Base-by-base conservation (phyloP, 2,329 filamentous ascomycete species). In the Neonectria punicea region DNA sequence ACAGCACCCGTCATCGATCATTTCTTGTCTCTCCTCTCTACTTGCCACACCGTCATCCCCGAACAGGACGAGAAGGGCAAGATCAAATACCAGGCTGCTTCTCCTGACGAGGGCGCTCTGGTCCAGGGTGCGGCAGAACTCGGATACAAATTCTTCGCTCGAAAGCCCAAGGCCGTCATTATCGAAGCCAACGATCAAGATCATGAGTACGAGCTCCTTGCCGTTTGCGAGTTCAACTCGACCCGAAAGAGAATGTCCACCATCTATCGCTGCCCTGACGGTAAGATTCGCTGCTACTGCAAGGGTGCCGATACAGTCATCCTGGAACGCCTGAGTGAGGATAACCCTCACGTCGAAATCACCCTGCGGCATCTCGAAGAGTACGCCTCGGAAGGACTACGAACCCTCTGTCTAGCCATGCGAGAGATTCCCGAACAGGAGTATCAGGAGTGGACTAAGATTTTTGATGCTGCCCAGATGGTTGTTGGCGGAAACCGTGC, bases 211-310 rank as follows among this genome's bases (percentile, higher is more conserved):
- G 93, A 98, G 78, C 85, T 99, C 43, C 83, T 99, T 63, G 95
- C 95, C 2, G 94, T 99, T n/a, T 98, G 95, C 78, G 96, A 99
- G 79, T 99, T 99, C 85, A 99, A 99, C 81, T 98, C 96, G 1
- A 82, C 80, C 20, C 87, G 96, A 74, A 99, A 99, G 83, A 87
- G 96, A 70, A 99, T 99, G 96, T 98, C 96, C 8, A 93, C 95
- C 22, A 97, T 99, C 71, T 98, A 97, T 83, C 90, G 97, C 58
- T 98, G 95, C 76, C 96, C 96, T 0, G 95, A 98, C 81, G 96
- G 96, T 67, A 97, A 96, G 82, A 92, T 99, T 65, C 87, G 96
- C 55, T 90, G 93, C 73, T 99, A 98, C 80, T 95, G 91, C 82
- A 99, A 99, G 82, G 96, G 96, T 73, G 96, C 96, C 50, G 96